Conservation (phyloP, 495 filamentous ascomycete genomes). For the Tricharina praecox region DNA sequence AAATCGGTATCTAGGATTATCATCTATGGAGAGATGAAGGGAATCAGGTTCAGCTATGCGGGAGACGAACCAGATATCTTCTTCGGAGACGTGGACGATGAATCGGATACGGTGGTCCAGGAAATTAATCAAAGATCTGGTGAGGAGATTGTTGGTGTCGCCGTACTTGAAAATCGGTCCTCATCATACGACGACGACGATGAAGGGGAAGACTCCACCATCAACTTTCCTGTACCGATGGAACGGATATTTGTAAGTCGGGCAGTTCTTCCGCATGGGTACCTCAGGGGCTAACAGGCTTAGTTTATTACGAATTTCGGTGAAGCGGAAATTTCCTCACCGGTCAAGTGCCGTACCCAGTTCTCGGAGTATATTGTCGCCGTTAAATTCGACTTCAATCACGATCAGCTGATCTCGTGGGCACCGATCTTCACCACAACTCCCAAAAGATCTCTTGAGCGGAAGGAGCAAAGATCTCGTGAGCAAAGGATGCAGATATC, state of each 20-base stretch:
- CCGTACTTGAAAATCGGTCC: conserved; percentile 13
- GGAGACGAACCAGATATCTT: conserved; percentile 9
- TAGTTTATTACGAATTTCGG: conserved; percentile 19
- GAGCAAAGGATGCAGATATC: too few species aligned
- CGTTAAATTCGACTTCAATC: conserved; percentile 23
- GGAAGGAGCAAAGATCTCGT: neutral
- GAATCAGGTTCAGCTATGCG: conserved; percentile 21
- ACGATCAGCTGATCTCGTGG: conserved; percentile 22
- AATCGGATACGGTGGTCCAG: conserved; percentile 12
- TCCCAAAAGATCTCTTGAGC: neutral
- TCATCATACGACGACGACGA: too few species aligned
- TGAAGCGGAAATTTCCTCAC: conserved; percentile 6
- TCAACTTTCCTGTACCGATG: too few species aligned
- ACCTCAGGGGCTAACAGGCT: neutral
- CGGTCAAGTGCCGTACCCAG: conserved; percentile 8
- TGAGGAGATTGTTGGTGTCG: conserved; percentile 17
- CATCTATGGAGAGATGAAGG: conserved; percentile 20
- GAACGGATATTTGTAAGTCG: neutral
- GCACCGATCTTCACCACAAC: conserved; percentile 16
- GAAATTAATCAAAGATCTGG: conserved; percentile 15
- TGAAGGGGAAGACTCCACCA: neutral
- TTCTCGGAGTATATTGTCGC: conserved; percentile 14
- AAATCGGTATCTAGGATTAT: conserved; percentile 10
- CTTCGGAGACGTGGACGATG: conserved; percentile 12
- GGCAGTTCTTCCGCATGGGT: neutral